Conservation (phyloP, 2,329 filamentous ascomycete genomes). For the Diaporthe destruens region DNA sequence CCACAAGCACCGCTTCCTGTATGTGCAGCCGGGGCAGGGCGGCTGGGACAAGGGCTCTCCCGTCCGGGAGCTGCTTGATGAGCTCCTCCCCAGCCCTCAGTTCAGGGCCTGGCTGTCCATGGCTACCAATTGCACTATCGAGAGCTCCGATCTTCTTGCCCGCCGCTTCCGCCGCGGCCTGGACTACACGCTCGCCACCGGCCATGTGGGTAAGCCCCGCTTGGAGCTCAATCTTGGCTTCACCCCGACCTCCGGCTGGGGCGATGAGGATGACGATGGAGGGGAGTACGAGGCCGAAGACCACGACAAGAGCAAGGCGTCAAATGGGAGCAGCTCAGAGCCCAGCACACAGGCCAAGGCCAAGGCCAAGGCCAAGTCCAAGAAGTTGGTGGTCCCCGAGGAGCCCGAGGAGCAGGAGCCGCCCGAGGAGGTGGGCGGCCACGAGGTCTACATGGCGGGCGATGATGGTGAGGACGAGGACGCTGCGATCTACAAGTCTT, state of each 20-base stretch:
- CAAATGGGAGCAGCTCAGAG: slow-evolving; percentile 48
- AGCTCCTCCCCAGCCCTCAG: slow-evolving; percentile 84
- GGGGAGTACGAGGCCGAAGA: slow-evolving; percentile 53
- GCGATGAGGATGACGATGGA: slow-evolving; percentile 71
- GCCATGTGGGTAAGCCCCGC: slow-evolving; percentile 81
- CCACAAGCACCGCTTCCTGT: slow-evolving; percentile 95
- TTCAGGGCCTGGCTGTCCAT: slow-evolving; percentile 93
- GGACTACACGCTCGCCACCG: slow-evolving; percentile 94
- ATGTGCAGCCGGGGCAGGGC: slow-evolving; percentile 70
- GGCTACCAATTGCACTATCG: slow-evolving; percentile 80
- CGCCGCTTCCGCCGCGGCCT: slow-evolving; percentile 87
- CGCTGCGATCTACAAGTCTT: slow-evolving; percentile 88
- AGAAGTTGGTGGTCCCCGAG: slow-evolving; percentile 47
- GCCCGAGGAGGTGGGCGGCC: slow-evolving; percentile 75
- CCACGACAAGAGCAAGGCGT: slow-evolving; percentile 50
- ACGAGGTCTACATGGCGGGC: slow-evolving; percentile 94
- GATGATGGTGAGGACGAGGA: slow-evolving; percentile 76
- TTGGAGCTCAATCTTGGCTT: slow-evolving; percentile 90
- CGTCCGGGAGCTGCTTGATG: slow-evolving; percentile 82
- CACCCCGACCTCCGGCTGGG: slow-evolving; percentile 89
- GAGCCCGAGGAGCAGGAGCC: slow-evolving; percentile 47
- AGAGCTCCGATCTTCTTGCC: slow-evolving; percentile 82
- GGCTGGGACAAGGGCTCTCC: slow-evolving; percentile 63
- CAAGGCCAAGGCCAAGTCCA: slow-evolving; percentile 49
- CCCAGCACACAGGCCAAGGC: slow-evolving; percentile 46